A percentile compares a stretch with the other conserved stretches of the same genome.
phyloP scores from a whole-genome alignment of 768 basidiomycete species.

The Obba rivulosa region DNA sequence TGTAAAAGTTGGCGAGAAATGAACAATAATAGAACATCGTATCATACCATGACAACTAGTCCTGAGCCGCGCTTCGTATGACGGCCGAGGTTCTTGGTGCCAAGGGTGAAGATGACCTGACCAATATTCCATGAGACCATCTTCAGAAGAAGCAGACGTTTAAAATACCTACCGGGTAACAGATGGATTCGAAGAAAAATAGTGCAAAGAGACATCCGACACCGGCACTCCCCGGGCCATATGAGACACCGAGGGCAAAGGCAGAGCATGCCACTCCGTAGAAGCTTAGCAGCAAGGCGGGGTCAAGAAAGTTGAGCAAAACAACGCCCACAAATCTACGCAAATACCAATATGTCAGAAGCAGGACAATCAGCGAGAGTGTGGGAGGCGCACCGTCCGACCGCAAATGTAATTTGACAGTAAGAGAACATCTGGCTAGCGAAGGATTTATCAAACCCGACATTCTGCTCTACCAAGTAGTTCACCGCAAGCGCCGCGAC shows the following conservation, averaged over 20 bases:
- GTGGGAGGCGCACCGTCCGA: constrained; percentile 44
- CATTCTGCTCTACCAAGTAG: constrained; percentile 58
- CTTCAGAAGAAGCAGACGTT: neutral
- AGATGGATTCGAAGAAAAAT: constrained; percentile 76
- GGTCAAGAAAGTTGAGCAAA: constrained; percentile 59
- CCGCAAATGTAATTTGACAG: constrained; percentile 64
- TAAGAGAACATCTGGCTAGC: constrained; percentile 67
- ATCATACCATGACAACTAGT: constrained; percentile 52
- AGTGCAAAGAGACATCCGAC: constrained; percentile 57
- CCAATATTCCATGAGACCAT: neutral
- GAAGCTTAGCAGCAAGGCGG: constrained; percentile 52
- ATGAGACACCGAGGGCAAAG: constrained; percentile 47
- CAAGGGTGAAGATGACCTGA: constrained; percentile 58
- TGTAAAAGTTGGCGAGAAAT: no score
- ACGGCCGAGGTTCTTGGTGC: constrained; percentile 56
- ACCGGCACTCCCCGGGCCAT: constrained; percentile 47
- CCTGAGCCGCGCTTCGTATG: constrained; percentile 60
- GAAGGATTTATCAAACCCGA: constrained; percentile 43
- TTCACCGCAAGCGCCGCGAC: constrained; percentile 68
- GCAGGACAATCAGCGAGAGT: no score
- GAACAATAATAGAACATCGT: neutral
- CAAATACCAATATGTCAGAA: neutral
- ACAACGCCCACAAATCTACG: constrained; percentile 53
- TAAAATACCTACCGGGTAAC: constrained; percentile 46
- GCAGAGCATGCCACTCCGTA: constrained; percentile 48